A percentile compares a stretch with the other conserved stretches of the same genome.
phyloP scores from a whole-genome alignment of 805 yeast genomes.

The Ascoidea asiatica region DNA sequence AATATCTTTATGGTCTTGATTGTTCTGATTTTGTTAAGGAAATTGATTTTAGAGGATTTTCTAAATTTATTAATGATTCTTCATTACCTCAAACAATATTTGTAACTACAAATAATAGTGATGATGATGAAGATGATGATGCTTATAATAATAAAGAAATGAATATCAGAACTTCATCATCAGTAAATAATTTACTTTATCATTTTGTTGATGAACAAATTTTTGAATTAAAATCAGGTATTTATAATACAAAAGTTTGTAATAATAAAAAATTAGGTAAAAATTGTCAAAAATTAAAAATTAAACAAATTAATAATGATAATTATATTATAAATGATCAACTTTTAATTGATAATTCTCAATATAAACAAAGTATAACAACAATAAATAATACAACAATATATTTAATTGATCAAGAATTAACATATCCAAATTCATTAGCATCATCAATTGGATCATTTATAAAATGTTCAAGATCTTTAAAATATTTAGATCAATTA shows the following conservation, averaged over 20 bases:
- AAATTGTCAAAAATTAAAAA: slow-evolving; percentile 48
- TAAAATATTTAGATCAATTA: slow-evolving; percentile 39
- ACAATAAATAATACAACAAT: slow-evolving; percentile 53
- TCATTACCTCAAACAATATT: slow-evolving; percentile 47
- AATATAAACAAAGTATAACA: slow-evolving; percentile 24
- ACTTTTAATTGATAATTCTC: slow-evolving; percentile 19
- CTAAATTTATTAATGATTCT: slow-evolving; percentile 40
- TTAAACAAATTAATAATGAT: slow-evolving; percentile 20
- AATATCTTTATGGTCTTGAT: slow-evolving; percentile 43
- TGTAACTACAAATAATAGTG: slow-evolving; percentile 27
- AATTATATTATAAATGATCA: slow-evolving; percentile 41
- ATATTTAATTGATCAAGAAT: slow-evolving; percentile 45
- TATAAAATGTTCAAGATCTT: slow-evolving; percentile 49
- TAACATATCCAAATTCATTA: slow-evolving; percentile 51
- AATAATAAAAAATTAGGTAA: slow-evolving; percentile 40
- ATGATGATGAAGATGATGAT: slow-evolving; percentile 21
- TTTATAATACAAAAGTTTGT: slow-evolving; percentile 43
- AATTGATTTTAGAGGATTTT: slow-evolving; percentile 43
- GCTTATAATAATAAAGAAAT: slow-evolving; percentile 1
- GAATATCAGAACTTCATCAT: slow-evolving; percentile 14
- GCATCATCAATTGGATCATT: slow-evolving; percentile 53
- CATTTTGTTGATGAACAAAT: slow-evolving; percentile 44
- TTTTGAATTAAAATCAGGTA: slow-evolving; percentile 19
- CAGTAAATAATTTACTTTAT: slow-evolving; percentile 33
- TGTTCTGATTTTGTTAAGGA: slow-evolving; percentile 59